These are phyloP conservation scores for Calycina herbarum DNA, from an alignment of 2,329 filamentous ascomycete species.

Conservation along the genomic window DNA sequence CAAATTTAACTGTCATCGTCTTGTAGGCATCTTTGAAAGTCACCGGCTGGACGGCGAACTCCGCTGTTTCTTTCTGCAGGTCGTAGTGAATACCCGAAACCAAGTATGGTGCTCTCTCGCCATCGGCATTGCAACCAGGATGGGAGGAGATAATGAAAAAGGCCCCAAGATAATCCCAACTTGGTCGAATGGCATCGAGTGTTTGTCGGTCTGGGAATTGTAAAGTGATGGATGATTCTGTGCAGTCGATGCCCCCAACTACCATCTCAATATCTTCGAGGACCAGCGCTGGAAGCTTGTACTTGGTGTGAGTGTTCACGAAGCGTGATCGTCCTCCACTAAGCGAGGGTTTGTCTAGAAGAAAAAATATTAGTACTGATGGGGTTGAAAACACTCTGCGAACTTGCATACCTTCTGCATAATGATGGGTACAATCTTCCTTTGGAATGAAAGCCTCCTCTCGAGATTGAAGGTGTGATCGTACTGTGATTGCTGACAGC, in stretches of 20 bases:
- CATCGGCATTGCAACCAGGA: slow-evolving; percentile 17
- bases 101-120: slow-evolving; percentile 17
- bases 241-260: slow-evolving; percentile 18
- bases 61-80: slow-evolving; percentile 5
- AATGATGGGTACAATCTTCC: slow-evolving; percentile 20
- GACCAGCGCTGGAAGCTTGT: slow-evolving; percentile 23
- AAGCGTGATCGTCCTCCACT: slow-evolving; percentile 16
- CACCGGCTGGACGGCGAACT: slow-evolving; percentile 14
- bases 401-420: slow-evolving; percentile 23
- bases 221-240: slow-evolving; percentile 15
- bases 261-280: slow-evolving; percentile 24
- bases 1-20: slow-evolving; percentile 24
- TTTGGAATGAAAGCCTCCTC: slow-evolving; percentile 20
- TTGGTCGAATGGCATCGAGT: slow-evolving; percentile 12
- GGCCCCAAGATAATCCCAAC: slow-evolving; percentile 13
- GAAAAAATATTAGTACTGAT: neutral
- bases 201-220: slow-evolving; percentile 10
- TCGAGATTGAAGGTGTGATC: slow-evolving; percentile 13
- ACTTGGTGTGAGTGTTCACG: slow-evolving; percentile 23
- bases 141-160: slow-evolving; percentile 20
- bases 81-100: slow-evolving; percentile 19
- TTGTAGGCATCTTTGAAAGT: slow-evolving; percentile 23
- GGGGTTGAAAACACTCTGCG: neutral
- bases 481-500: slow-evolving; percentile 15
- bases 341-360: slow-evolving; percentile 13